Evolutionary conservation across 495 filamentous ascomycete species (phyloP), one percentile per base, ranked within the genome.

Genomic region (Aspergillus panamensis): DNA sequence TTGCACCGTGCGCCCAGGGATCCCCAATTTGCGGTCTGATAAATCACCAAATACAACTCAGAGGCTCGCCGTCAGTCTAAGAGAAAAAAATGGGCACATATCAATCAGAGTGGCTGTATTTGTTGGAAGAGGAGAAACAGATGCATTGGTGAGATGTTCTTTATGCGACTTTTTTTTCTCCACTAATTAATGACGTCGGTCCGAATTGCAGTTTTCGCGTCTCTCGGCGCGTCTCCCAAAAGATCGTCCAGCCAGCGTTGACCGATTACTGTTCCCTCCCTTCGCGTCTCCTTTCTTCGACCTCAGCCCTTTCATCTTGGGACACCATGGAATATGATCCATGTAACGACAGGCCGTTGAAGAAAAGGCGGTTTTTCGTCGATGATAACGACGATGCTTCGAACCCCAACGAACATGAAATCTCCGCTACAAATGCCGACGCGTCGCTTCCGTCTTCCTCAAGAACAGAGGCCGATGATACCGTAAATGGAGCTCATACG

Each of bases 311-410:
- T 48, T 12, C 3, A 31, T 6, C 25, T 9, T 37, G 13, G 19
- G 55, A 33, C 44, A 71, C 30, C 3, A 89, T 89, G 87, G 80
- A 73, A 60, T 75, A 74, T 58, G 65, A 75, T 57, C 75, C 82
- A 33, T 70, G 77, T 3, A 77, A 83, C 51, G 82, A 85, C 45
- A 81, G 84, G 19, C 91, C 90, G 4, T 72, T 71, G 39, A 96
- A 96, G 77, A 92, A 87, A 71, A 79, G 87, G 54, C 86, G 92
- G 25, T 95, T 95, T 71, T 92, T 95, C 65, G 75, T 77, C 3
- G 88, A 94, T 13, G 71, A 82, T 43, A 57, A 65, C 3, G 55
- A 66, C 14, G 40, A 32, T 32, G 31, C 56, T 17, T 12, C 25
- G 4, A 35, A n/a, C 8, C 10, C 52, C 13, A 54, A 49, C 45